Conservation (phyloP, 371 early-diverging fungal species). For the Saksenaea oblongispora region DNA sequence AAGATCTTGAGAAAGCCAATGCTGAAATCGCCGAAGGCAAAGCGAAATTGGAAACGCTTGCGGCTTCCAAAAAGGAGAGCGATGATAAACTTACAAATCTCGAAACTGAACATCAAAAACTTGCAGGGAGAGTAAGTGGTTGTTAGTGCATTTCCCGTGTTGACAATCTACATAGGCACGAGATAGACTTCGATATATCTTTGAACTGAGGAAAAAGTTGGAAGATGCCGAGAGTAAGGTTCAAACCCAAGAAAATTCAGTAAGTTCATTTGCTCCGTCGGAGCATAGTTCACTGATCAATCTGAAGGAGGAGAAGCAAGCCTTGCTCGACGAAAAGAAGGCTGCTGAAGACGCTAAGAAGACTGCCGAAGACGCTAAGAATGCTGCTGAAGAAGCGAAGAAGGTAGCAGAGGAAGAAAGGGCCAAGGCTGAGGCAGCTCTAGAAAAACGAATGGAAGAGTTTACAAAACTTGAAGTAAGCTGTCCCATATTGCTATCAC, state of each 20-base stretch:
- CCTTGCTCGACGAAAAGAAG: conserved; percentile 12
- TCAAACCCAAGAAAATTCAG: not conserved
- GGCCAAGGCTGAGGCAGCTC: not conserved
- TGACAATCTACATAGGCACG: not conserved
- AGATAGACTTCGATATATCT: conserved; percentile 20
- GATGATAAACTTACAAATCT: conserved; percentile 4
- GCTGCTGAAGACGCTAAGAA: conserved; percentile 10
- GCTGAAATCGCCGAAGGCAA: conserved; percentile 15
- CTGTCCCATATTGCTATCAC: not conserved
- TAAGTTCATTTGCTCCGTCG: not conserved
- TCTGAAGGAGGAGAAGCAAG: conserved; percentile 4
- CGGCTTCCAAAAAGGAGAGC: conserved; percentile 5
- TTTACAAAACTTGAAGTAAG: conserved; percentile 13
- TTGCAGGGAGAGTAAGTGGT: not conserved
- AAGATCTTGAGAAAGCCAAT: conserved; percentile 12
- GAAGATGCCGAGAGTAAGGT: conserved; percentile 14
- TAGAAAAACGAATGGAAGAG: conserved; percentile 10
- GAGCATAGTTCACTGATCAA: not conserved
- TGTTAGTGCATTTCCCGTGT: not conserved
- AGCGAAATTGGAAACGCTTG: conserved; percentile 8
- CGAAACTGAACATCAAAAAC: not conserved
- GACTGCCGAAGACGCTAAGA: conserved; percentile 8
- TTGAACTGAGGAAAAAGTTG: conserved; percentile 13
- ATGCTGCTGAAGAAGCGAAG: conserved; percentile 1
- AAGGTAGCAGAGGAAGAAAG: conserved; percentile 9